Evolutionary conservation across 2,329 filamentous ascomycete species (phyloP), one percentile per base, ranked within the genome.

Genomic region (Botrytis deweyae): DNA sequence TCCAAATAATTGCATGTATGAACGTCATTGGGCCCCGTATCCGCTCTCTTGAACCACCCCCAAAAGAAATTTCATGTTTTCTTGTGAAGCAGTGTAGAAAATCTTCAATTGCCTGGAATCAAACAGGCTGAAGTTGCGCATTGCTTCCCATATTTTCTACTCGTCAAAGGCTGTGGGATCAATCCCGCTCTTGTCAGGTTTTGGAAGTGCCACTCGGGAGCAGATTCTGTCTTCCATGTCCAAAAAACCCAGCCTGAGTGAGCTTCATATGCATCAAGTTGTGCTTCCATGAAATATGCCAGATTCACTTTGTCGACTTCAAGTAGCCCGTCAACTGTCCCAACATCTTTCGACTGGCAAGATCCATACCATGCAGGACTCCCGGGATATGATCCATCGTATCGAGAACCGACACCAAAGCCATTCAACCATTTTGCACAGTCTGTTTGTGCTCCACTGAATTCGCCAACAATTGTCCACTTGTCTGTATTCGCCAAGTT

Each of bases 371-470:
- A 79, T 75, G 83, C 83, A 1, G 73, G 76, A 10, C 81, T 82
- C 2, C 80, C 80, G 1, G 80, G 75, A 0, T 82, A 81, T 9
- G 80, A 81, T 4, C 82, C 83, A 72, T 85, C 83, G 73, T 84
- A 83, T 52, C 91, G 86, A n/a, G 89, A 86, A 29, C 89, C 90
- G 63, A 87, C 83, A 9, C 87, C 88, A 67, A 87, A 87, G 61
- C 90, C 89, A 75, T 89, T 89, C 59, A 85, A 77, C 78, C 81
- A 87, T 74, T 85, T 81, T 25, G 82, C 83, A 76, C 83, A 85
- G 75, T 85, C 82, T 63, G 84, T 84, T 66, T 83, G 84, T 8
- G 81, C 81, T 6, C 82, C 83, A 18, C 80, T 82, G 80, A 84
- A 86, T 73, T 86, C 84, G 73, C 84, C 84, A 10, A 85, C 83